phyloP scores from a whole-genome alignment of 352 stramenopile species.

The Globisporangium cylindrosporum region DNA sequence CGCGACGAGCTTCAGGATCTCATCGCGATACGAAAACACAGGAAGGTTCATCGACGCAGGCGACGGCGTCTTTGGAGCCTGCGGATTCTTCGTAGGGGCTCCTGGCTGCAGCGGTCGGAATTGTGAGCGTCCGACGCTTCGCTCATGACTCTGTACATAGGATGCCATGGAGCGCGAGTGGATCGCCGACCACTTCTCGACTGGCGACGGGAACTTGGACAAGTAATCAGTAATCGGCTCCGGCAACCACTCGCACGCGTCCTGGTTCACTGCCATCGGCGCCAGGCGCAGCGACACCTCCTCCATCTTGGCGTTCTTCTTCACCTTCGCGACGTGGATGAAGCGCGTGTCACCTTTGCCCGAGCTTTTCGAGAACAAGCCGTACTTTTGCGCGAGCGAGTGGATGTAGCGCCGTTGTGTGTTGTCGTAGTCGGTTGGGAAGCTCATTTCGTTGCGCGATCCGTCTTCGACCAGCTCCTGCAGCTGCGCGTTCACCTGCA shows the following conservation, averaged over 20 bases:
- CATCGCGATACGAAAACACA: conserved; percentile 53
- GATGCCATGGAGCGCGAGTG: conserved; percentile 16
- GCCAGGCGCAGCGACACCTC: conserved; percentile 55
- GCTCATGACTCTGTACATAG: conserved; percentile 17
- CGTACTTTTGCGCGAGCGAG: conserved; percentile 74
- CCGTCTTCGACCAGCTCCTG: conserved; percentile 67
- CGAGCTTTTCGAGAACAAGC: conserved; percentile 80
- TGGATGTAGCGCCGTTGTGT: conserved; percentile 82
- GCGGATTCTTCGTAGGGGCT: not conserved
- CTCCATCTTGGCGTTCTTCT: conserved; percentile 82
- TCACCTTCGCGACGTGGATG: conserved; percentile 78
- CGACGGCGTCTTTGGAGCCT: not conserved
- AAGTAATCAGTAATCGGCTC: conserved; percentile 44
- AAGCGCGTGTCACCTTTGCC: conserved; percentile 63
- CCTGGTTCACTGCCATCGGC: conserved; percentile 29
- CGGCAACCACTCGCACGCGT: conserved; percentile 41
- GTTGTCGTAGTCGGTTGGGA: conserved; percentile 65
- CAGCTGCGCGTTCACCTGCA: conserved; percentile 57
- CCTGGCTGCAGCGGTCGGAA: conserved; percentile 44
- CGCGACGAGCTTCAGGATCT: conserved; percentile 62
- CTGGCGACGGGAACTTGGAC: not conserved
- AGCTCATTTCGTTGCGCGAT: conserved; percentile 56
- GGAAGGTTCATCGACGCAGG: conserved; percentile 39
- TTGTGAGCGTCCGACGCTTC: conserved; percentile 13
- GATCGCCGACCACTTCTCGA: conserved; percentile 4